Base-by-base conservation (phyloP, 1,139 yeast genomes). In the Candida frijolesensis region DNA sequence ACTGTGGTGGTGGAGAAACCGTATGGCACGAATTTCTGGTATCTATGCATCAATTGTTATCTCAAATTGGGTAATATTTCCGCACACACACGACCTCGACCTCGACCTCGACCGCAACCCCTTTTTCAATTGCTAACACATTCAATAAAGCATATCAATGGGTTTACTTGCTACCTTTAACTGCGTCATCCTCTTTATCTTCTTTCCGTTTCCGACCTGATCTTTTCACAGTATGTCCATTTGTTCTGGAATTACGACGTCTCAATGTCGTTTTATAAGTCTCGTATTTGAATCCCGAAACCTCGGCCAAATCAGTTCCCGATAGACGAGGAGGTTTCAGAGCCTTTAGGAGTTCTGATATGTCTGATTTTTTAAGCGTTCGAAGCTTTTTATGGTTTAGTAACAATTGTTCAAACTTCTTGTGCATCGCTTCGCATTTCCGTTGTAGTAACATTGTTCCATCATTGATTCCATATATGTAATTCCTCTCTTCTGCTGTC, bases 241-340 rank as follows among this genome's bases (percentile, higher is more conserved):
- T 38, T 15, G 27, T 22, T 22, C 42, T 19, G n/a, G 5, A n/a
- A 6, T 10, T 38, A 25, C 42, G 42, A n/a, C 42, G 15, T 25
- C 42, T 22, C n/a, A 38, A 38, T 19, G 42, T 38, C 3, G 42
- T 38, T 25, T 38, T 38, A 25, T 38, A 38, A 12, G 42, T 38
- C 30, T 38, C 42, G n/a, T 38, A 38, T 25, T 38, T 38, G 30
- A 38, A 38, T 16, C 42, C 42, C 3, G 42, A 38, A 12, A 22
- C 11, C 4, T 38, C 7, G 3, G 42, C 29, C 15, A 38, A 38
- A 19, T 38, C 42, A 14, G 30, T 22, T 12, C 30, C 29, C n/a
- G 42, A 38, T 22, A 22, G 42, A 12, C 42, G 42, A n/a, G 42
- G 42, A 22, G 37, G 38, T 18, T 42, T 42, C 44, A 42, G 44